These are phyloP conservation scores for Cyclanthera cordifolia DNA, from an alignment of 306 rosid genomes.

Conservation along the genomic window DNA sequence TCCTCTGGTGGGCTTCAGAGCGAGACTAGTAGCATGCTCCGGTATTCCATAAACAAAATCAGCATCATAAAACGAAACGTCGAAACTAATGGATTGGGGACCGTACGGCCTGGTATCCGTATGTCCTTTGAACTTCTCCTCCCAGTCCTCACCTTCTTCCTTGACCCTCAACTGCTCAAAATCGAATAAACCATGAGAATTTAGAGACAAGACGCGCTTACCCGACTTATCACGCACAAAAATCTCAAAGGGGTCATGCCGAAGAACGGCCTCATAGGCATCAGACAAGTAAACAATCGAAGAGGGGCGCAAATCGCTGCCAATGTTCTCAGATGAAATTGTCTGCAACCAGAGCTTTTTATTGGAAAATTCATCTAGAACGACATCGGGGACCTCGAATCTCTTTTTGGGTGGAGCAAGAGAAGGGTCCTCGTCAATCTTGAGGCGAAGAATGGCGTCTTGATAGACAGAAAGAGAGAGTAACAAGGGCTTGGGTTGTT, in stretches of 20 bases:
- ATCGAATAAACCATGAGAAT: conserved; percentile 77
- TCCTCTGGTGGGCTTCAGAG: conserved; percentile 70
- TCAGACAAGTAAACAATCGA: conserved; percentile 55
- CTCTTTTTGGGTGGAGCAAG: conserved; percentile 49
- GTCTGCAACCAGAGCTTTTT: conserved; percentile 62
- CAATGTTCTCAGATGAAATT: conserved; percentile 35
- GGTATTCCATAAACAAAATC: conserved; percentile 90
- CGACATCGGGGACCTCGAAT: conserved; percentile 69
- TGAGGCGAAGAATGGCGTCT: conserved; percentile 63
- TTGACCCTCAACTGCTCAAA: conserved; percentile 64
- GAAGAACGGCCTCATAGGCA: conserved; percentile 56
- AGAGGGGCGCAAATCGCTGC: conserved; percentile 24
- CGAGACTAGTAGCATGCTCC: conserved; percentile 66
- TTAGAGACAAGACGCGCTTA: conserved; percentile 53
- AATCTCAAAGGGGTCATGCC: conserved; percentile 82
- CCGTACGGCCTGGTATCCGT: conserved; percentile 75
- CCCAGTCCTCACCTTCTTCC: conserved; percentile 67
- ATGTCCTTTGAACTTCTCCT: conserved; percentile 54
- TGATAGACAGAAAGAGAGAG: conserved; percentile 59
- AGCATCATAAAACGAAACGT: conserved; percentile 66
- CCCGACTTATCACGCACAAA: conserved; percentile 51
- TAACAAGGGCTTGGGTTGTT: conserved; percentile 38
- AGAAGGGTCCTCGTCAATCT: conserved; percentile 65
- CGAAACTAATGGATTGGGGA: conserved; percentile 85
- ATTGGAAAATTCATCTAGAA: conserved; percentile 37